Percentiles rank a stretch among this genome's conserved stretches.
Conservation (phyloP, 495 filamentous ascomycete species). For the Elasticomyces elasticus region DNA sequence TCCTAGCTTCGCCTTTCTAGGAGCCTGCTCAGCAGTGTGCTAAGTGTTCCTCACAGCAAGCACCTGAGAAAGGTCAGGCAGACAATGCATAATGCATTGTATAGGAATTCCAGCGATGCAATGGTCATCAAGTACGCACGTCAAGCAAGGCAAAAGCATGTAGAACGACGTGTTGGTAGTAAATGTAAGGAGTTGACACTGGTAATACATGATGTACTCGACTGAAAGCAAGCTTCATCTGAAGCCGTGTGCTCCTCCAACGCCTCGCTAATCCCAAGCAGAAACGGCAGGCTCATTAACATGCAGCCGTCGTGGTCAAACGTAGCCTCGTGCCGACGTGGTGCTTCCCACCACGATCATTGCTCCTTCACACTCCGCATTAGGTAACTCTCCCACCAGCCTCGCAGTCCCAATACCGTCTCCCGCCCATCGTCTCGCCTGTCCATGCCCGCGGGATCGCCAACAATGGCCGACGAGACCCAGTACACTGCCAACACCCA, state of each 20-base stretch:
- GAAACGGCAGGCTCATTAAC: not conserved
- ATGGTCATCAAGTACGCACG: no score
- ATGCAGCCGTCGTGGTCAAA: not conserved
- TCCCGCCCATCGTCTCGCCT: conserved; percentile 51
- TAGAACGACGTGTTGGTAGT: no score
- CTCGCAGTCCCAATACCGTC: conserved; percentile 49
- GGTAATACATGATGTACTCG: no score
- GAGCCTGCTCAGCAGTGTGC: no score
- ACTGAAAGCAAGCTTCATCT: no score
- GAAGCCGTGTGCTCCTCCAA: not conserved
- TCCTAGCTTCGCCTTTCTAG: no score
- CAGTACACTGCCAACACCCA: conserved; percentile 58
- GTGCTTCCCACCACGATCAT: not conserved
- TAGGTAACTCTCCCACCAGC: conserved; percentile 55
- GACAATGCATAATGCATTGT: no score
- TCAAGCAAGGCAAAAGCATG: no score
- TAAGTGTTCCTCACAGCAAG: no score
- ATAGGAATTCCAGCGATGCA: no score
- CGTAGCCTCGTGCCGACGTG: not conserved
- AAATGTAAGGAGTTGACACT: no score
- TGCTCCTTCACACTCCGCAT: conserved; percentile 9
- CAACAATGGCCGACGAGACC: conserved; percentile 51
- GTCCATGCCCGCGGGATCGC: conserved; percentile 54
- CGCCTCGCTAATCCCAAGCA: not conserved
- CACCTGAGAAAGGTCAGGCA: no score